phyloP scores from a whole-genome alignment of 768 basidiomycete genomes.

The Trametes villosa region DNA sequence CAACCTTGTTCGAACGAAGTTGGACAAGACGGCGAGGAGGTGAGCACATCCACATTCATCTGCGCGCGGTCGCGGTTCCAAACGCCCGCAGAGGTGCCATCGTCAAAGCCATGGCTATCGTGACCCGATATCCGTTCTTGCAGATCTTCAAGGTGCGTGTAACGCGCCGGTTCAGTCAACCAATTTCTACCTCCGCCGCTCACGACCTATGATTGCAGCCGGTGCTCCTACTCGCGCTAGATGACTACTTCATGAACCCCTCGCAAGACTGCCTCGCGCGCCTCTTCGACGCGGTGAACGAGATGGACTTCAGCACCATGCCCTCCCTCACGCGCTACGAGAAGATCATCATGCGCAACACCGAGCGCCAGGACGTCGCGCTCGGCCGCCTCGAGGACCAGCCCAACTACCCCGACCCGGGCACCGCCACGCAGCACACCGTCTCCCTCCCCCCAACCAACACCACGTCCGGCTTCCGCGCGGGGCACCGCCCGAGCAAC shows the following conservation, averaged over 20 bases:
- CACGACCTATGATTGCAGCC: constrained; percentile 69
- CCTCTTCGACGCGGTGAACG: constrained; percentile 91
- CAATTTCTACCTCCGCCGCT: background rate
- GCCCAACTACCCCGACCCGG: constrained; percentile 25
- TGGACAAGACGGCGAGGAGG: constrained; percentile 83
- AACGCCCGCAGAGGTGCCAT: constrained; percentile 73
- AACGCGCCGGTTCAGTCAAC: background rate
- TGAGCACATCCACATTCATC: constrained; percentile 37
- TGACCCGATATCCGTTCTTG: constrained; percentile 91
- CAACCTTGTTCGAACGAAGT: constrained; percentile 89
- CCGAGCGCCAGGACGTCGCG: constrained; percentile 92
- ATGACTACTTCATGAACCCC: constrained; percentile 91
- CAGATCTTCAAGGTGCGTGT: constrained; percentile 87
- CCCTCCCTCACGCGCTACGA: constrained; percentile 82
- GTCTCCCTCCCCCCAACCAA: background rate
- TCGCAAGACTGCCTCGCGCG: constrained; percentile 89
- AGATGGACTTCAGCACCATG: constrained; percentile 81
- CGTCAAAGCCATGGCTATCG: constrained; percentile 94
- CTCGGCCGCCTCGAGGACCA: constrained; percentile 72
- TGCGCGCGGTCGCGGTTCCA: background rate
- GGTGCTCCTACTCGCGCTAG: constrained; percentile 88
- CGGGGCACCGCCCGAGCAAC: constrained; percentile 19
- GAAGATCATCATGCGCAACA: constrained; percentile 86
- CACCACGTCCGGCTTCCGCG: constrained; percentile 10
- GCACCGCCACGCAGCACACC: constrained; percentile 18